These are phyloP conservation scores for Aspergillus avenaceus DNA, from an alignment of 495 filamentous ascomycete genomes.

Conservation along the genomic window DNA sequence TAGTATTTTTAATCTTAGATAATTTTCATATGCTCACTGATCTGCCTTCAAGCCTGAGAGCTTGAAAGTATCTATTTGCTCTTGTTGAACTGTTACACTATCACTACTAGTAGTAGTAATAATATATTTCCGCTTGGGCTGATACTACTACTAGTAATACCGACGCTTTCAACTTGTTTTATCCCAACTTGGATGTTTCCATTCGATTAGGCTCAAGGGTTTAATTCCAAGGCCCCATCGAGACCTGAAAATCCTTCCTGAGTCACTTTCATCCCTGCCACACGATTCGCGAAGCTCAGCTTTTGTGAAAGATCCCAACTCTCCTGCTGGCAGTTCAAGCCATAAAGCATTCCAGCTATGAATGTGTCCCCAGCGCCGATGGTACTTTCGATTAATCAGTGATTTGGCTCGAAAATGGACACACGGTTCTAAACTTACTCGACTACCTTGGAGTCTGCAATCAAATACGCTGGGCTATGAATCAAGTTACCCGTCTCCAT, in stretches of 20 bases:
- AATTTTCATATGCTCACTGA: no score
- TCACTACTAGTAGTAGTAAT: no score
- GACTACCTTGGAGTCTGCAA: constrained; percentile 42
- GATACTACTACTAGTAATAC: no score
- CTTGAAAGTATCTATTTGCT: neutral
- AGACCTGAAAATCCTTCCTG: constrained; percentile 63
- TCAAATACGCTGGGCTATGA: constrained; percentile 43
- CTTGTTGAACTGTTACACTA: no score
- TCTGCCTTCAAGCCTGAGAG: neutral
- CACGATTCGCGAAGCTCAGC: constrained; percentile 58
- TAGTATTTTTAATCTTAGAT: no score
- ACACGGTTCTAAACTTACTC: constrained; percentile 51
- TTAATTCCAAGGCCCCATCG: constrained; percentile 20
- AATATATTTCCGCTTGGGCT: no score
- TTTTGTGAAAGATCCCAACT: constrained; percentile 49
- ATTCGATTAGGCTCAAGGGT: neutral
- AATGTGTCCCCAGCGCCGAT: constrained; percentile 75
- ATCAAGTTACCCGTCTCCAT: constrained; percentile 29
- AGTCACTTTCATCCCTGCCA: constrained; percentile 65
- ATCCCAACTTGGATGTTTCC: neutral
- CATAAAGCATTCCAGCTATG: constrained; percentile 66
- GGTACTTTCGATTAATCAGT: constrained; percentile 41
- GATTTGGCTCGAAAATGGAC: neutral
- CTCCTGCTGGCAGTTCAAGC: constrained; percentile 44
- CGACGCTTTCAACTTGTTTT: neutral